A percentile compares a stretch with the other conserved stretches of the same genome.
Conservation (phyloP, 257 asterid species). For the Coffea canephora region DNA sequence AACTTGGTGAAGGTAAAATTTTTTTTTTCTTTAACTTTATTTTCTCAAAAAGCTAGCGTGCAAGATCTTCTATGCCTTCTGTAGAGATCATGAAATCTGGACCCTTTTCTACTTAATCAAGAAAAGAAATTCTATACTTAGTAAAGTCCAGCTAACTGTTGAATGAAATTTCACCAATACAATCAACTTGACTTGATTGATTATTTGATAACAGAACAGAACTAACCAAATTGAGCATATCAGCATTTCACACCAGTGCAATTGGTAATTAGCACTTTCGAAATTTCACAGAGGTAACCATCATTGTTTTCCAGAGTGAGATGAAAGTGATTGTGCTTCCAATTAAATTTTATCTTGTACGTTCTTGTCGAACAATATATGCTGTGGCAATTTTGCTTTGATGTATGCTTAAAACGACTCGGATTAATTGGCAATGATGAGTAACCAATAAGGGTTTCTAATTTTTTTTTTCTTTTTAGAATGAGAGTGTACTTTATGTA, state of each 20-base stretch:
- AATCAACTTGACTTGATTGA: background rate
- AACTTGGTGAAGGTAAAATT: background rate
- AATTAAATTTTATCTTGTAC: background rate
- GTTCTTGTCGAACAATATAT: background rate
- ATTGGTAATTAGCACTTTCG: background rate
- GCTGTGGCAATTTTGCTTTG: background rate
- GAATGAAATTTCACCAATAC: background rate
- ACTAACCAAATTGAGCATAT: background rate
- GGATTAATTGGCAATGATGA: background rate
- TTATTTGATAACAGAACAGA: background rate
- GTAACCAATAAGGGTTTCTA: background rate
- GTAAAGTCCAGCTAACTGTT: background rate
- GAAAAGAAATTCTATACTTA: background rate
- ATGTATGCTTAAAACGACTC: no score
- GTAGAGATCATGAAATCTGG: no score
- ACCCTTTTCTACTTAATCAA: background rate
- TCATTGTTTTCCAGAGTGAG: background rate
- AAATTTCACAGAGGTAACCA: background rate
- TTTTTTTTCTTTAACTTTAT: no score
- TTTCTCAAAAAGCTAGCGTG: no score
- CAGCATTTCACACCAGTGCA: background rate
- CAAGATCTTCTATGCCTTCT: background rate
- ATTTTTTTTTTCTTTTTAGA: no score
- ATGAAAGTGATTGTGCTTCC: background rate
- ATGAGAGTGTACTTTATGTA: no score